Evolutionary conservation across 805 yeast genomes (phyloP), one percentile per base, ranked within the genome.

Genomic region (Candida silvicultrix): DNA sequence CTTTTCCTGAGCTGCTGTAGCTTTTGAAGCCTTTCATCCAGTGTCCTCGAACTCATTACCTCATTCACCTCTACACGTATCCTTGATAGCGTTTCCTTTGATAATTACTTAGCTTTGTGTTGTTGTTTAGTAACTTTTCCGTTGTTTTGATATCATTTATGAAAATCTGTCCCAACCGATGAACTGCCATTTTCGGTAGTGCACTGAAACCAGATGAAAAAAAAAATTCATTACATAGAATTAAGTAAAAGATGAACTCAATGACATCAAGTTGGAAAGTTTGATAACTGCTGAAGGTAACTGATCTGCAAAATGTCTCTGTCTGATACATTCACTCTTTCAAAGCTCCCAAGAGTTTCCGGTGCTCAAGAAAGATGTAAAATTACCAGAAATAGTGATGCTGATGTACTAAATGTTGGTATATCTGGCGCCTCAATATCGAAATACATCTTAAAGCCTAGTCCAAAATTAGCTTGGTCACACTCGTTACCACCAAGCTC

Each of bases 381-480:
- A 18, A 44, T 55, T 12, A 25, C 51, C 2, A 38, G 44, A 19
- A 43, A 47, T 5, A 50, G 52, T 32, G 48, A 48, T 25, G 41
- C 53, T 2, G 56, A 56, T 5, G 56, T 49, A 14, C 39, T 59
- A 1, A 50, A 51, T 47, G 49, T 59, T 35, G 63, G 62, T 43
- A 54, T 59, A 20, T 57, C 62, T 21, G 62, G 63, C 19, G 55
- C 62, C 5, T 55, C 62, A 14, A 50, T 59, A 38, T 55, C 60
- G 5, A 55, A 55, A 31, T 74, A 74, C 54, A 64, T 74, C 20
- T 63, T 75, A 43, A 72, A 66, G 45, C 81, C 81, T 37, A 68
- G 77, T 34, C 81, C 81, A 10, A 74, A 73, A 53, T 62, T 76
- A 40, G 60, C 70, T 38, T 76, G 81, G 81, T 71, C 79, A 4